Evolutionary conservation across 768 basidiomycete species (phyloP), one percentile per base, ranked within the genome.

Genomic region (Pulveroboletus sp.): DNA sequence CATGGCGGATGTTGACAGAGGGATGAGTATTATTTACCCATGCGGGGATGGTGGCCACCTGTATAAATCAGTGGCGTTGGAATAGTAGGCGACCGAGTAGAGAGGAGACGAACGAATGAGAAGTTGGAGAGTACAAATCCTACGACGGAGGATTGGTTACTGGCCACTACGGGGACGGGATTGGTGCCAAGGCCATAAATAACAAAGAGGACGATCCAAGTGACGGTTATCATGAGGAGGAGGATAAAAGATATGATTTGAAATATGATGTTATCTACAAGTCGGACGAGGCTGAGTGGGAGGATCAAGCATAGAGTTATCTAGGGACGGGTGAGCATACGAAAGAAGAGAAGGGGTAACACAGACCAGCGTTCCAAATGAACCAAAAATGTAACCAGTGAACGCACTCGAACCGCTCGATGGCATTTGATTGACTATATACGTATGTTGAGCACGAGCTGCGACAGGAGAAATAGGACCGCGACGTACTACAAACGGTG

Each of bases 21-120:
- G 60, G 45, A 31, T 60, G 61, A 12, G 45, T 57, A 23, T 62
- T 62, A 3, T 62, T 62, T 9, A 62, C 61, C 60, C 60, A 62
- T 16, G 60, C 55, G 3, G 60, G 61, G 32, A 63, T 43, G 32
- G 61, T 62, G 17, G 46, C 60, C 16, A 62, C 58, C 60, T 62
- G 13, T 36, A 3, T 7, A 20, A 31, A 35, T 16, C 21, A 40
- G 11, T 5, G 4, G 8, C 6, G 21, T 50, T 19, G 23, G 33
- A 17, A 1, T 0, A 17, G 1, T 0, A 14, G 27, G 32, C 6
- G 29, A 19, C 5, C 10, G 5, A 0, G 25, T 32, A 6, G 33
- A n/a, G 37, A 3, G 8, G 21, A 23, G 31, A 57, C 61, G 24
- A 7, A 63, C 61, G 17, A 63, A 63, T 37, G 60, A 43, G 42